These are phyloP conservation scores for Saccharomycopsis amapae DNA, from an alignment of 805 yeast genomes.

Conservation along the genomic window DNA sequence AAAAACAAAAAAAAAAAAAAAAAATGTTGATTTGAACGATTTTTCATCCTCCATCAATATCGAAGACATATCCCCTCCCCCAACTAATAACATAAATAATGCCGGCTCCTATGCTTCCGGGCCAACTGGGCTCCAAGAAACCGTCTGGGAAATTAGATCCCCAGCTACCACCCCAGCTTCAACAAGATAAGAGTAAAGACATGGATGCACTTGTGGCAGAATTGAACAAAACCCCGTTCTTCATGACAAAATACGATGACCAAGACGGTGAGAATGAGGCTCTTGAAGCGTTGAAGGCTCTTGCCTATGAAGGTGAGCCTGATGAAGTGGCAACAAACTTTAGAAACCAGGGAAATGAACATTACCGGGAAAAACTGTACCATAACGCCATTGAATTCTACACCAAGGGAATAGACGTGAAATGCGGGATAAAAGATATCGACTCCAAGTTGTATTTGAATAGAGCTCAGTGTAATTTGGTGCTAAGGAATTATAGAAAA, in stretches of 20 bases:
- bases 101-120: conserved; percentile 2
- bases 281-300: conserved; percentile 81
- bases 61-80: too few relatives aligned
- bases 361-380: conserved; percentile 61
- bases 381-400: conserved; percentile 73
- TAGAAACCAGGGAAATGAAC: conserved; percentile 89
- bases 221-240: conserved; percentile 80
- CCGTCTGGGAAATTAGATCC: not conserved
- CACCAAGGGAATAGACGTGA: conserved; percentile 69
- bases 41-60: too few relatives aligned
- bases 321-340: conserved; percentile 85
- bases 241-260: conserved; percentile 83
- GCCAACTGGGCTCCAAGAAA: not conserved
- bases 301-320: conserved; percentile 85
- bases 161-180: not conserved
- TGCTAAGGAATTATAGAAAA: conserved; percentile 72
- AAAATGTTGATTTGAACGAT: too few relatives aligned
- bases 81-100: not conserved
- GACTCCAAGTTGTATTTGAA: conserved; percentile 64
- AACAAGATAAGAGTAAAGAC: conserved; percentile 35
- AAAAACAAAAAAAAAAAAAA: too few relatives aligned
- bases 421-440: conserved; percentile 48
- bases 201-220: conserved; percentile 72
- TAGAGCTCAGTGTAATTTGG: conserved; percentile 88
- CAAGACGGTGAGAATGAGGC: conserved; percentile 67